Base-by-base conservation (phyloP, 2,329 filamentous ascomycete species). In the Aspergillus uvarum region DNA sequence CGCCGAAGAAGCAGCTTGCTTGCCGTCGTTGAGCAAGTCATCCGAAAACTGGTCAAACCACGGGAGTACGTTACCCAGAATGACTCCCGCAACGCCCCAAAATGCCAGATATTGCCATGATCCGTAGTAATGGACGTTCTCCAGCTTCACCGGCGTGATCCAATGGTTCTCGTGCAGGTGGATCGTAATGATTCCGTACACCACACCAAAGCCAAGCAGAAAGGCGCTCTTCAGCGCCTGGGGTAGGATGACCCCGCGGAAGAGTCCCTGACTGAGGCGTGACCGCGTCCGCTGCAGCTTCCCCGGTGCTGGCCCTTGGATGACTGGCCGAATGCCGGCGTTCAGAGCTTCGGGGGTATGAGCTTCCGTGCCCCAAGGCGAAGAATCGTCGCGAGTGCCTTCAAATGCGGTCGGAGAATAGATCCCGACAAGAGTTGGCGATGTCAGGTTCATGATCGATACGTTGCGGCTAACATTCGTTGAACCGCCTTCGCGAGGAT, bases 401-500 rank as follows among this genome's bases (percentile, higher is more conserved):
- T 84, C 80, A 59, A 84, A 84, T 32, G 83, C 82, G 0, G 85
- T 85, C 6, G 87, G 87, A 11, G 87, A 88, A 80, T 96, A 99
- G 70, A 99, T 99, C 57, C 95, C 94, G 67, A 89, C 90, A 5
- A 99, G 84, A 0, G 95, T 96, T 2, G 92, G 93, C 10, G 90
- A 89, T 4, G 92, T 96, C 61, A 99, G 83, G 73, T 97, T 96
- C 71, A 92, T 81, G 59, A 92, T 85, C 10, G 92, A 96, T 65
- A 89, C 87, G 24, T 88, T 90, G 60, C 91, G 87, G 71, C 85
- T 88, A 65, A 86, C 80, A 54, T 65, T 83, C 77, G 65, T 75
- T 63, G 68, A 73, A 35, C 65, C 68, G 48, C 65, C 53, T 31
- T 73, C 69, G 31, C 74, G 75, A 24, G 70, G 64, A 44, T 69